Percentiles rank a stretch among this genome's conserved stretches.
Evolutionary conservation across 2,329 filamentous ascomycete genomes (phyloP).

Genomic region (Scopulariopsis brevicaulis): DNA sequence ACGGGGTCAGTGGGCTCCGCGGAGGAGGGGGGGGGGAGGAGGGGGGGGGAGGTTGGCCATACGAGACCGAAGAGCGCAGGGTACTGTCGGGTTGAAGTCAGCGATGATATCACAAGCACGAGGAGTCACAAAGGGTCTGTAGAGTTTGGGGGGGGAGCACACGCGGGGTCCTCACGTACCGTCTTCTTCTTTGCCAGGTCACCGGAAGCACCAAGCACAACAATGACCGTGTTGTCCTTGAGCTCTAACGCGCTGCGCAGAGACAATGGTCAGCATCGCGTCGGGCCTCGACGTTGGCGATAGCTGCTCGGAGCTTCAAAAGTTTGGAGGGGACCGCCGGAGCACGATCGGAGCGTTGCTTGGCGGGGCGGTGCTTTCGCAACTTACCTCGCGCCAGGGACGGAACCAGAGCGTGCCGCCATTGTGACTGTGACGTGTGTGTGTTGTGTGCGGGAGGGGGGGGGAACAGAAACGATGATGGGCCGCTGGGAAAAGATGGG

Average conservation of each 20-base stretch:
- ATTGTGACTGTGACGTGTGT: not conserved
- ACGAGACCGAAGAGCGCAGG: constrained; percentile 95
- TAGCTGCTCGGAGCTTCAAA: not conserved
- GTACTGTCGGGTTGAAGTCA: constrained; percentile 47
- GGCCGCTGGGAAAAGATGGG: not conserved
- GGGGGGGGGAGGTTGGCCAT: constrained; percentile 26
- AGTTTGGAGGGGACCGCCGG: not conserved
- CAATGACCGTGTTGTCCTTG: constrained; percentile 95
- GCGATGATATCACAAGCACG: not conserved
- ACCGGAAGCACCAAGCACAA: constrained; percentile 93
- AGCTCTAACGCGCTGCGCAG: constrained; percentile 70
- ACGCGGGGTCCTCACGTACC: constrained; percentile 35
- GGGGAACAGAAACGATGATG: not conserved
- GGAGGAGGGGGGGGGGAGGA: not conserved
- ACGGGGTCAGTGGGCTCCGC: not conserved
- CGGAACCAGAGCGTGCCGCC: not conserved
- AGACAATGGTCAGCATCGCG: not conserved
- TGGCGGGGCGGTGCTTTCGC: not conserved
- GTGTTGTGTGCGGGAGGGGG: not conserved
- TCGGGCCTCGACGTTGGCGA: not conserved
- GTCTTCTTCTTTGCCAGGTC: constrained; percentile 99
- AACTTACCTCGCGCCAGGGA: not conserved
- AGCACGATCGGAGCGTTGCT: not conserved
- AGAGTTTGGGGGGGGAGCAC: constrained; percentile 6
- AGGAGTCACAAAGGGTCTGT: not conserved